Evolutionary conservation across 2,329 filamentous ascomycete genomes (phyloP), one percentile per base, ranked within the genome.

Genomic region (Neobulgaria alba): DNA sequence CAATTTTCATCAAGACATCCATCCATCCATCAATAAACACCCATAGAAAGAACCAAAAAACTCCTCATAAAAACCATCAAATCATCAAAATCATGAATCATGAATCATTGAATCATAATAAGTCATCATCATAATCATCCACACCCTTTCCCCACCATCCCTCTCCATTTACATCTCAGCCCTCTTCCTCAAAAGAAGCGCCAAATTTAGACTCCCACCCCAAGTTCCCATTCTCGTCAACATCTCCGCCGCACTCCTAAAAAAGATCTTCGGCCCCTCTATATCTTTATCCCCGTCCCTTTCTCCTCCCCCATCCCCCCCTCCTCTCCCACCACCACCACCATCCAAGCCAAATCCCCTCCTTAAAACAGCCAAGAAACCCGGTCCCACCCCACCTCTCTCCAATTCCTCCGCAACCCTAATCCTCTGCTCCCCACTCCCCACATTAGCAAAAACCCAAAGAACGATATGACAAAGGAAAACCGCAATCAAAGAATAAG

Each of bases 171-270:
- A 46, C 31, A 48, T 42, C 35, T 55, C 48, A 14, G 48, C 44
- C 19, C 47, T 40, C 20, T 42, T 39, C 34, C 50, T 46, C 33
- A 54, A 26, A 23, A 51, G 30, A 23, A 51, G 26, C 8, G 52
- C 52, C 40, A 54, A 29, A 41, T 52, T 51, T 26, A 53, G 33
- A 20, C 46, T 39, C 2, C 42, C 45, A 23, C 47, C 50, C 52
- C 50, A 56, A 36, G 52, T 56, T 2, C 48, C 50, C 21, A 50
- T 30, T 7, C 38, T 33, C 16, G 41, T 53, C 26, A 54, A 21
- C 32, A 49, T 49, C 38, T 55, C 52, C 10, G 53, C 49, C 3
- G 47, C 51, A 46, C 39, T 52, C 26, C 46, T 49, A 14, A 54
- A 49, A 23, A 55, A 18, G 0, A 52, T 31, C 19, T 42, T 50